phyloP scores from a whole-genome alignment of 2,329 filamentous ascomycete species.

The Parastagonospora nodorum region DNA sequence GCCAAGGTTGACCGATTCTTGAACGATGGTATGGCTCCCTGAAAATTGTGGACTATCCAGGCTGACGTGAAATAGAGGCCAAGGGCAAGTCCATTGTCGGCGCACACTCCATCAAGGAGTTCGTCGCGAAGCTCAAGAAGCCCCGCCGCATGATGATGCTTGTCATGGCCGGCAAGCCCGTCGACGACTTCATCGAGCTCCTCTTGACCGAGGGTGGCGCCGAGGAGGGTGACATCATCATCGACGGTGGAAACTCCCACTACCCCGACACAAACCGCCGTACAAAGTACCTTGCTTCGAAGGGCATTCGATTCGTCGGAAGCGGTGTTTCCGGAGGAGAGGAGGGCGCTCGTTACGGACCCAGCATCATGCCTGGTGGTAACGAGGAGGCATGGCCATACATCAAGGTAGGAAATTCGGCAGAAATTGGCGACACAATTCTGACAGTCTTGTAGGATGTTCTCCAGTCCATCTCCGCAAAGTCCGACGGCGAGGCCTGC shows the following conservation, averaged over 20 bases:
- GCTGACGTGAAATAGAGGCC: conserved; percentile 50
- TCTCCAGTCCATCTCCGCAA: conserved; percentile 96
- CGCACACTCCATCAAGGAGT: conserved; percentile 92
- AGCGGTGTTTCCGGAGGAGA: conserved; percentile 98
- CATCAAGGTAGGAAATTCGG: conserved; percentile 68
- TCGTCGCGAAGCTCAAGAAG: conserved; percentile 94
- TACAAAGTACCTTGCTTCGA: conserved; percentile 80
- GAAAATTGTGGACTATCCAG: not conserved
- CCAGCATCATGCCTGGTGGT: conserved; percentile 98
- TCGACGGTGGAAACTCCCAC: conserved; percentile 98
- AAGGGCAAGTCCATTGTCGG: conserved; percentile 89
- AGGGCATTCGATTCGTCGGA: conserved; percentile 95
- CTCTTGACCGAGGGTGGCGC: conserved; percentile 64
- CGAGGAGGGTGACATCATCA: conserved; percentile 85
- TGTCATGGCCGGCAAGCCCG: conserved; percentile 96
- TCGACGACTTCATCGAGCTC: conserved; percentile 98
- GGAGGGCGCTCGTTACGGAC: conserved; percentile 97
- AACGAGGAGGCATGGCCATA: conserved; percentile 97
- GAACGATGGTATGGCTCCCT: conserved; percentile 61
- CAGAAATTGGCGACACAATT: not conserved
- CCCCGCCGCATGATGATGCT: conserved; percentile 98
- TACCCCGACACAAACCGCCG: conserved; percentile 99
- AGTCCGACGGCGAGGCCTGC: conserved; percentile 96
- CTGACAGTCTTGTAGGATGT: conserved; percentile 65
- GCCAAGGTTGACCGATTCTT: conserved; percentile 97